Base-by-base conservation (phyloP, 768 basidiomycete genomes). In the Pleurotus giganteus region DNA sequence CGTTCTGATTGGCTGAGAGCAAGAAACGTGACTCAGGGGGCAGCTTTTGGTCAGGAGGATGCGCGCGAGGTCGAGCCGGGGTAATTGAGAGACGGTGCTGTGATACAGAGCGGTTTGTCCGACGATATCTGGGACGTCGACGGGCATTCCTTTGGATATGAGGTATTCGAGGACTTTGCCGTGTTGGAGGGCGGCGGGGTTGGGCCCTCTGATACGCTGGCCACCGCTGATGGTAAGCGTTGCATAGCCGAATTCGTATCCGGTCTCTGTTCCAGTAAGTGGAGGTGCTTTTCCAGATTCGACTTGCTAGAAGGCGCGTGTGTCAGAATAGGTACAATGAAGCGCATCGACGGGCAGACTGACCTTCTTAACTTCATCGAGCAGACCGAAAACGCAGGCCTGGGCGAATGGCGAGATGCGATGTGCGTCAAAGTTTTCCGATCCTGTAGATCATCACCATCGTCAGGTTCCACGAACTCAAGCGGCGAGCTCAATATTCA, bases 71-170 rank as follows among this genome's bases (percentile, higher is more conserved):
- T 70, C 67, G 6, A 64, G 44, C 23, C 68, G 60, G 0, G 66
- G 62, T 1, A 45, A 17, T 0, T 61, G 60, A 0, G 67, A 65
- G 4, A 70, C 71, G 11, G 73, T 72, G 0, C 71, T 67, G 59
- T 82, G 81, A 43, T 78, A 73, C 2, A 83, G 71, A 1, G 83
- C 76, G 1, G 79, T 82, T 65, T 69, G 69, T 3, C 79, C 79
- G 8, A 65, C 69, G 36, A 84, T 74, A 54, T 82, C 83, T 2
- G 65, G 64, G 1, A 71, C 23, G 47, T 81, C 68, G 2, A 70
- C 63, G 2, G 78, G 68, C 0, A 74, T 67, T 9, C 80, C 80
- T 0, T 63, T 55, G 0, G 69, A 61, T 28, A 83, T 65, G 21
- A 84, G 73, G 46, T 67, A 72, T 31, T 65, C 60, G 47, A 83